A percentile compares a stretch with the other conserved stretches of the same genome.
Evolutionary conservation across 352 stramenopile species (phyloP).

Genomic region (Blastocystis hominis): DNA sequence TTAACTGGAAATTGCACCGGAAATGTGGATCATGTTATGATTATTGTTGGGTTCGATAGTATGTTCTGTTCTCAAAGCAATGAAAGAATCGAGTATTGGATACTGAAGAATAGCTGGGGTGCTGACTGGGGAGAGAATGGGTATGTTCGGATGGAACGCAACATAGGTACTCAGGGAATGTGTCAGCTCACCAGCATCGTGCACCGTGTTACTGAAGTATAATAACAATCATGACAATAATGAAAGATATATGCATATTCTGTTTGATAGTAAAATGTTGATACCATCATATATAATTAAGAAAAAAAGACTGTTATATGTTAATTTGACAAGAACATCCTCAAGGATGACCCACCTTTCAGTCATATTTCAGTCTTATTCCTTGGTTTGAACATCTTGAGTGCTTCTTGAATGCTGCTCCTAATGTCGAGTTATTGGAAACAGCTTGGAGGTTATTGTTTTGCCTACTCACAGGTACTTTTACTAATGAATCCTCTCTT

Average conservation of each 20-base stretch:
- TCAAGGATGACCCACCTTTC: too few species aligned
- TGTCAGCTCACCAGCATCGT: background rate
- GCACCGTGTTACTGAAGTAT: background rate
- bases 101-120: constrained; percentile 34
- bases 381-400: too few species aligned
- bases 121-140: constrained; percentile 7
- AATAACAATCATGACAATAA: too few species aligned
- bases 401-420: too few species aligned
- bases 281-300: background rate
- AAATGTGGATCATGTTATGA: background rate
- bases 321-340: too few species aligned
- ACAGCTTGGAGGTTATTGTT: too few species aligned
- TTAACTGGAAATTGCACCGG: background rate
- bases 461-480: too few species aligned
- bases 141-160: background rate
- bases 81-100: constrained; percentile 8
- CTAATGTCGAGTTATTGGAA: too few species aligned
- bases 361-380: too few species aligned
- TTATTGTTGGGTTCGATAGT: background rate
- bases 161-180: background rate
- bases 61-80: background rate
- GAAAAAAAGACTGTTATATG: background rate
- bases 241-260: too few species aligned
- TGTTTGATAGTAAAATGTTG: background rate
- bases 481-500: too few species aligned